Percentiles rank a stretch among this genome's conserved stretches.
phyloP scores from a whole-genome alignment of 2,329 filamentous ascomycete species.

The Macrophomina phaseolina region DNA sequence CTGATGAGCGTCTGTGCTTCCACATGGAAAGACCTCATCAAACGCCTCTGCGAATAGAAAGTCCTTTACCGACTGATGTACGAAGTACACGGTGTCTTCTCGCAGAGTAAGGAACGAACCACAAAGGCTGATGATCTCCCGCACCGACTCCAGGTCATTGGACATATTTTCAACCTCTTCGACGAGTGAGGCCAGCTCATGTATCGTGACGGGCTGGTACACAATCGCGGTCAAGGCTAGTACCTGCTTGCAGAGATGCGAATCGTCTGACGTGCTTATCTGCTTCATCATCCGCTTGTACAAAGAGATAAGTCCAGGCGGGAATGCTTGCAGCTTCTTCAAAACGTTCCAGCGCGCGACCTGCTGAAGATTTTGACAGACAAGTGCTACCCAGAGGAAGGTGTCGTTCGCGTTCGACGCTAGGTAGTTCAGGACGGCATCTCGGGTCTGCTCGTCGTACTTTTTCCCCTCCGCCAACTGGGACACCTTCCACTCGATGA shows the following conservation, averaged over 20 bases:
- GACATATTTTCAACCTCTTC: not conserved
- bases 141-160: slow-evolving; percentile 32
- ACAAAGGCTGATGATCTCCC: slow-evolving; percentile 43
- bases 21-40: slow-evolving; percentile 39
- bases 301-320: slow-evolving; percentile 43
- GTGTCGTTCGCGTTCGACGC: slow-evolving; percentile 45
- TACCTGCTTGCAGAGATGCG: not conserved
- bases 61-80: slow-evolving; percentile 55
- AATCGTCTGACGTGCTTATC: not conserved
- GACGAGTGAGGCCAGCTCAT: not conserved
- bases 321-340: slow-evolving; percentile 34
- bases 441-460: slow-evolving; percentile 24
- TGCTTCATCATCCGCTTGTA: slow-evolving; percentile 49
- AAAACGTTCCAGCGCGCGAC: not conserved
- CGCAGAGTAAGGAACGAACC: slow-evolving; percentile 50
- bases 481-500: slow-evolving; percentile 45
- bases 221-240: not conserved
- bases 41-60: slow-evolving; percentile 37
- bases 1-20: slow-evolving; percentile 18
- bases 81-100: slow-evolving; percentile 40
- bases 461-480: slow-evolving; percentile 36
- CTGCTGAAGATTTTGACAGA: slow-evolving; percentile 42
- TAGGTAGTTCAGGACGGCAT: slow-evolving; percentile 33
- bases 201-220: not conserved
- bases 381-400: slow-evolving; percentile 54